Evolutionary conservation across 371 early-diverging fungal genomes (phyloP).

Genomic region (Rhizopus delemar): DNA sequence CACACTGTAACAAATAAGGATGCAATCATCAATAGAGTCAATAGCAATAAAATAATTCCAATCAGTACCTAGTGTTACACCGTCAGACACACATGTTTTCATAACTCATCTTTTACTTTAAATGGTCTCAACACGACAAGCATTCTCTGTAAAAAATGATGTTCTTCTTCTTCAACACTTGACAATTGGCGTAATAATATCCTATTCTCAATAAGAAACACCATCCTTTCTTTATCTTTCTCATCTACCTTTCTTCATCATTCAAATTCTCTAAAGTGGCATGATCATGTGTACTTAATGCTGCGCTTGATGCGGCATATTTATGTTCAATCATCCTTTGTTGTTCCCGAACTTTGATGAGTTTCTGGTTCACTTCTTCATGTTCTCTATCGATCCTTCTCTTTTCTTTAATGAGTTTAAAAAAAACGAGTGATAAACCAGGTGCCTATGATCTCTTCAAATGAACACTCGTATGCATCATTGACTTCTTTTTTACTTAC

Average conservation of each 20-base stretch:
- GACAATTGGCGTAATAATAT: constrained; percentile 28
- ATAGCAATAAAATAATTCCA: constrained; percentile 32
- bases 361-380: constrained; percentile 22
- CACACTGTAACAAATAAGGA: constrained; percentile 55
- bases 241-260: constrained; percentile 40
- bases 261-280: constrained; percentile 40
- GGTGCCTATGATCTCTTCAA: constrained; percentile 30
- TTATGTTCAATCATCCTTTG: constrained; percentile 35
- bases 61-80: constrained; percentile 32
- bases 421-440: constrained; percentile 45
- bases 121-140: constrained; percentile 27
- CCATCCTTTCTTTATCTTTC: background rate
- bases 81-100: background rate
- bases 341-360: constrained; percentile 33
- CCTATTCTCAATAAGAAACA: constrained; percentile 11
- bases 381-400: constrained; percentile 27
- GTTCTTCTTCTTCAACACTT: constrained; percentile 27
- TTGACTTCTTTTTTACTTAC: constrained; percentile 24
- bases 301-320: constrained; percentile 25
- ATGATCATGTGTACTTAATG: constrained; percentile 36
- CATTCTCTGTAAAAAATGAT: constrained; percentile 16
- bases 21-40: constrained; percentile 34
- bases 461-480: background rate
- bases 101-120: constrained; percentile 17
- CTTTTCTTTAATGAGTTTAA: constrained; percentile 36